Base-by-base conservation (phyloP, 495 filamentous ascomycete species). In the Lichenothelia convexa region DNA sequence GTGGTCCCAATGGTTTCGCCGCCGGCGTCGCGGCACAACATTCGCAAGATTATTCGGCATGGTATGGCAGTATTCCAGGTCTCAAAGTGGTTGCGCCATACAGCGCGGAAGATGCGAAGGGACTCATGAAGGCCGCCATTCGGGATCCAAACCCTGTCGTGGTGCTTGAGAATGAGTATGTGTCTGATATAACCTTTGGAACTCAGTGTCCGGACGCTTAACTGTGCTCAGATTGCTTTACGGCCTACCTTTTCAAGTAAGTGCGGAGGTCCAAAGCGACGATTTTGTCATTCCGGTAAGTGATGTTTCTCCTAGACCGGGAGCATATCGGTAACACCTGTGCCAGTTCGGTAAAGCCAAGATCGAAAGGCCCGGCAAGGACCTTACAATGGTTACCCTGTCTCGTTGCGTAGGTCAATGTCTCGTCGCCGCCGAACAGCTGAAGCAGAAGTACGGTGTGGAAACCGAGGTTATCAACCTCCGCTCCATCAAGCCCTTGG, bases 381-480 rank as follows among this genome's bases (percentile, higher is more conserved):
- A 97, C 60, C 62, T 97, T 34, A 97, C 91, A 45, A 80, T 97
- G 42, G 86, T 95, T 34, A 78, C 83, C 21, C 68, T 93, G 40
- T 97, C 89, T 32, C 83, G 89, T 50, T 91, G 80, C 54, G 89
- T 97, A 41, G 91, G 89, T 39, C 89, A 87, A 67, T 83, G 79
- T 47, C 65, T 97, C 38, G 65, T 73, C 19, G 89, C 85, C 32
- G 89, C 89, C 42, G 80, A 87, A 58, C 60, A 72, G 45, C 68
- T 97, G 42, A 89, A 93, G 71, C 73, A 82, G 62, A 89, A 89
- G 58, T 94, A 93, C 60, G 89, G 89, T 42, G 73, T 97, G 30
- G 91, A 95, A 38, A 77, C 70, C 36, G 89, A 97, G 62, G 91
- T 97, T 38, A 80, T 97, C 71, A 97, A 97, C 68, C 75, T 97